A percentile compares a stretch with the other conserved stretches of the same genome.
Conservation (phyloP, 305 asterid species). For the Fraxinus ornus region DNA sequence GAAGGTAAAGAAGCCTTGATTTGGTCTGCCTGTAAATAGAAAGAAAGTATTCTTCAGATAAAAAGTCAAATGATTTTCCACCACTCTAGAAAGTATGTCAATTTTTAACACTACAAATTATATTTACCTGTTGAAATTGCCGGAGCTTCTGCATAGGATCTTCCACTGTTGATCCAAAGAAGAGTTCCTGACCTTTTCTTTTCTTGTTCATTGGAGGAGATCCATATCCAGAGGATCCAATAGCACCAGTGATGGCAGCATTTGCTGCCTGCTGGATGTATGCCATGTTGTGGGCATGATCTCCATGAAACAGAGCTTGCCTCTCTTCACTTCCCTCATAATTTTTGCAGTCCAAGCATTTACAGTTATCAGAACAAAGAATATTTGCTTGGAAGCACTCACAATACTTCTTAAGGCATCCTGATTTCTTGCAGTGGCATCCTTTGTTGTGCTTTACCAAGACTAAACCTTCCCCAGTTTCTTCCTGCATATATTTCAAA, state of each 20-base stretch:
- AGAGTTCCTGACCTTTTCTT: constrained; percentile 19
- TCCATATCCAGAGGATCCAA: constrained; percentile 32
- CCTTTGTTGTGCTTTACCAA: constrained; percentile 30
- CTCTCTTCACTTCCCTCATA: constrained; percentile 36
- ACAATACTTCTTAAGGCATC: constrained; percentile 37
- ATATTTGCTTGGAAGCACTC: constrained; percentile 36
- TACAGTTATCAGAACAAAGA: constrained; percentile 32
- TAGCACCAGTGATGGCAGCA: constrained; percentile 37
- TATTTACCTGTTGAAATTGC: neutral
- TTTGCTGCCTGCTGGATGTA: constrained; percentile 35
- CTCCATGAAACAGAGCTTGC: constrained; percentile 31
- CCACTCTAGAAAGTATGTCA: neutral
- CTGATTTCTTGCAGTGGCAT: constrained; percentile 37
- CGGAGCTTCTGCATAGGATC: constrained; percentile 22
- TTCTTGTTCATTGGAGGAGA: constrained; percentile 32
- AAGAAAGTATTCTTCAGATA: neutral
- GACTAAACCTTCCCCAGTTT: neutral
- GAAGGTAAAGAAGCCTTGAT: constrained; percentile 51
- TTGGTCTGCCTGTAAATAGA: constrained; percentile 57
- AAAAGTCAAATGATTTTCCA: constrained; percentile 5
- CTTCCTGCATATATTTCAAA: no score
- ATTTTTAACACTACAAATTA: neutral
- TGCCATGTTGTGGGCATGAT: constrained; percentile 25
- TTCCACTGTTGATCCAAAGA: constrained; percentile 17
- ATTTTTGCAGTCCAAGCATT: constrained; percentile 29